These are phyloP conservation scores for Hirsutella thompsonii DNA, from an alignment of 2,329 filamentous ascomycete species.

Conservation along the genomic window DNA sequence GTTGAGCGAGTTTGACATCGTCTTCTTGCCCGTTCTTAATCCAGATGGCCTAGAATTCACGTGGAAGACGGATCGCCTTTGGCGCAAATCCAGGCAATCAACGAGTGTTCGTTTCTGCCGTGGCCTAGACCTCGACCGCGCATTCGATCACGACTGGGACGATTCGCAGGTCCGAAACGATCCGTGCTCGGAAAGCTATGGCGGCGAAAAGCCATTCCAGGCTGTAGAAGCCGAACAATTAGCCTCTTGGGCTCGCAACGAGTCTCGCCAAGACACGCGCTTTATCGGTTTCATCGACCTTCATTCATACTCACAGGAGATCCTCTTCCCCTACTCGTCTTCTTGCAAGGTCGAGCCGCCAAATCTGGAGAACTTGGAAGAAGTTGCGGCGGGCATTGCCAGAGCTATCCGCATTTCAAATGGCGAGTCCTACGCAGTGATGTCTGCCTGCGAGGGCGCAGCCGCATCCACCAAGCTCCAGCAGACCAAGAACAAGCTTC, in stretches of 20 bases:
- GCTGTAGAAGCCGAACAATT: slow-evolving; percentile 65
- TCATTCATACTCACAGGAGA: slow-evolving; percentile 90
- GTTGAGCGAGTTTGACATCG: slow-evolving; percentile 71
- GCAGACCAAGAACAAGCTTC: slow-evolving; percentile 13
- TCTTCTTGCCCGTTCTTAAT: slow-evolving; percentile 82
- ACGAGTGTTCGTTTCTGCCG: slow-evolving; percentile 74
- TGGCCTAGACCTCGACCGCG: slow-evolving; percentile 80
- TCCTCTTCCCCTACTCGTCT: slow-evolving; percentile 85
- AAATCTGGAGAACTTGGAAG: slow-evolving; percentile 81
- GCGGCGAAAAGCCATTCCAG: slow-evolving; percentile 72
- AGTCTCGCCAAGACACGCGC: slow-evolving; percentile 59
- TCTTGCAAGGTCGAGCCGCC: slow-evolving; percentile 69
- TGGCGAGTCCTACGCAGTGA: slow-evolving; percentile 63
- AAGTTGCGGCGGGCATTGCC: slow-evolving; percentile 74
- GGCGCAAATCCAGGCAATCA: slow-evolving; percentile 85
- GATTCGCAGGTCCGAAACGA: slow-evolving; percentile 51
- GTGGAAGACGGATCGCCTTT: slow-evolving; percentile 82
- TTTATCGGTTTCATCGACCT: slow-evolving; percentile 84
- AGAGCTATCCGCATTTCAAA: slow-evolving; percentile 78
- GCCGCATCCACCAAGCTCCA: slow-evolving; percentile 23
- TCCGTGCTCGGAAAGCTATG: slow-evolving; percentile 84
- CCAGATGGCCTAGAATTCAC: slow-evolving; percentile 92
- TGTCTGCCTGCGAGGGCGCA: slow-evolving; percentile 78
- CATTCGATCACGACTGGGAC: slow-evolving; percentile 79
- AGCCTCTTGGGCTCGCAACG: slow-evolving; percentile 70